Base-by-base conservation (phyloP, 2,329 filamentous ascomycete species). In the Pseudogymnoascus verrucosus region DNA sequence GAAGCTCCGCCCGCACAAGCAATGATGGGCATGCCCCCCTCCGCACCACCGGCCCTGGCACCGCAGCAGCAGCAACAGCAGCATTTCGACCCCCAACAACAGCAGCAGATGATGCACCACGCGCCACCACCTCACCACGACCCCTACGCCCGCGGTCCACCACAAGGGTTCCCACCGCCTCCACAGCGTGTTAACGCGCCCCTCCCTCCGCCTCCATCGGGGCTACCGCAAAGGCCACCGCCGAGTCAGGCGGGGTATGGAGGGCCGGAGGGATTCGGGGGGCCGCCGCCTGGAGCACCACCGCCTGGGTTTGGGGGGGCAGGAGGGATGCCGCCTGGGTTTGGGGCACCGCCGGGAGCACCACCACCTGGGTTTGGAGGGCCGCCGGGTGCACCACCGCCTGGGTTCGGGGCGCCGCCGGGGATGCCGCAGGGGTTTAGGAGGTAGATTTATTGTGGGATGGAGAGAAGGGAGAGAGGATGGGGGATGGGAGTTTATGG, bases 221-320 rank as follows among this genome's bases (percentile, higher is more conserved):
- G 78, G 1, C 67, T 80, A 26, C 88, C 89, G 40, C 86, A 88
- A 64, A 79, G 88, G 40, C 89, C 89, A n/a, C 89, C 89, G 3
- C 86, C 86, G 16, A 85, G 81, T 14, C 84, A 88, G 70, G 85
- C 78, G 60, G 86, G 86, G 1, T 89, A 89, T 71, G 88, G 87
- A 44, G 88, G 88, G 8, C 87, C 84, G 12, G 80, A 83, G 63
- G 77, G 79, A 62, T 82, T 81, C 69, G 76, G 78, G 63, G 71
- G 73, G 12, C 71, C 74, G 36, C 75, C 74, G 44, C 74, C 73
- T 70, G 70, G 65, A 23, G 21, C 47, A 1, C 47, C 47, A 3
- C 78, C 80, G 21, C 78, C 80, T 60, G 80, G 80, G 0, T 82
- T 81, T 70, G 77, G 74, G 4, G 64, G 69, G 28, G 71, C 71